These are phyloP conservation scores for Spinacia oleracea DNA, from an alignment of 179 eudicot genomes.

Conservation along the genomic window DNA sequence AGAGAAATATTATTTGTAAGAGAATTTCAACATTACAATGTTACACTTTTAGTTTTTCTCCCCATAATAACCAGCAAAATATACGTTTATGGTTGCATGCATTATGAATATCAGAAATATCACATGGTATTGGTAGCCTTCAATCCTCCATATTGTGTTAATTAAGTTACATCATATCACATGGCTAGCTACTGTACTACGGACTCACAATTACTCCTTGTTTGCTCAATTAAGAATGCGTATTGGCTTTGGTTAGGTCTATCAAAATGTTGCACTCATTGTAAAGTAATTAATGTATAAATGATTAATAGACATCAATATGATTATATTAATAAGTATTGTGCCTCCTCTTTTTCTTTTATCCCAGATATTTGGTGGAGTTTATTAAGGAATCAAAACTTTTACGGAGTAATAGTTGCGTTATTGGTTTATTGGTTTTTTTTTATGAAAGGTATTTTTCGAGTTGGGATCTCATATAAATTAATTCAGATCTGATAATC, in stretches of 20 bases:
- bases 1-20: no score
- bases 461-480: no score
- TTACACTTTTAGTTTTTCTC: no score
- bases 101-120: not conserved
- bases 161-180: not conserved
- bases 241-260: slow-evolving; percentile 2
- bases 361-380: not conserved
- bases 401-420: no score
- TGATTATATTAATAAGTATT: not conserved
- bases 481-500: no score
- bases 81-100: not conserved
- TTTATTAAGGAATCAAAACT: not conserved
- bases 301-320: not conserved
- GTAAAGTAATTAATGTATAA: no score
- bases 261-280: slow-evolving; percentile 8
- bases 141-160: not conserved
- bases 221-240: not conserved
- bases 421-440: no score
- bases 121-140: no score
- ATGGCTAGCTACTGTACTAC: not conserved
- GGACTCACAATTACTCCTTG: not conserved
- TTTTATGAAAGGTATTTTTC: no score
- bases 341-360: not conserved
- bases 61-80: not conserved
- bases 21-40: no score